Evolutionary conservation across 176 grass and related monocot genomes (phyloP), one percentile per base, ranked within the genome.

Genomic region (Ananas comosus): DNA sequence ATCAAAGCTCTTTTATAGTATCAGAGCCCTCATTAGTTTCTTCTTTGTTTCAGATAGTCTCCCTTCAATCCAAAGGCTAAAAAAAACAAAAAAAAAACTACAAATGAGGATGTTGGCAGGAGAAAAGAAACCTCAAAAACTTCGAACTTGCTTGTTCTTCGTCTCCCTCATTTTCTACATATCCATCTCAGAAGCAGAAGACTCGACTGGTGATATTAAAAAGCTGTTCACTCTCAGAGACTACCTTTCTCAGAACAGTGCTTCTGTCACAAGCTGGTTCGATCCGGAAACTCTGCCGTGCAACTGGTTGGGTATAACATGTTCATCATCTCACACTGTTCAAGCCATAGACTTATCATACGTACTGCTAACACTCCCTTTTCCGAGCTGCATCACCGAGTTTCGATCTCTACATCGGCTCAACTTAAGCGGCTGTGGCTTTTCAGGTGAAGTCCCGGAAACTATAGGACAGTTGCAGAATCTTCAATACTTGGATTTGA

Each of bases 341-440:
- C 47, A 75, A 80, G 78, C 33, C 64, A 93, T 99, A 75, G 83
- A 99, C 75, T 83, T 99, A 63, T 90, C 85, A n/a, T 72, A 48
- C 21, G 27, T 84, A 18, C 79, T 78, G 51, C 76, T 99, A 6
- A 86, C 88, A 66, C 28, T 77, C 4, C 81, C 71, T 51, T 83
- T 97, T 71, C 94, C 94, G 1, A 69, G 11, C 70, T 79, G 79
- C n/a, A 63, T 97, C 12, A 73, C 72, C 28, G 75, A 69, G 68
- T 97, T 97, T 51, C 28, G 47, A 53, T 87, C 74, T 21, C 86
- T 97, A 69, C 50, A 18, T 65, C 56, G 6, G 28, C 87, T 99
- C 63, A 99, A 99, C 84, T 82, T 99, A 22, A 99, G 87, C 58
- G 63, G 80, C 2, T 99, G 94, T 67, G 80, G 80, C 22, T 80